phyloP scores from a whole-genome alignment of 2,329 filamentous ascomycete species.

The Sporothrix dimorphospora region DNA sequence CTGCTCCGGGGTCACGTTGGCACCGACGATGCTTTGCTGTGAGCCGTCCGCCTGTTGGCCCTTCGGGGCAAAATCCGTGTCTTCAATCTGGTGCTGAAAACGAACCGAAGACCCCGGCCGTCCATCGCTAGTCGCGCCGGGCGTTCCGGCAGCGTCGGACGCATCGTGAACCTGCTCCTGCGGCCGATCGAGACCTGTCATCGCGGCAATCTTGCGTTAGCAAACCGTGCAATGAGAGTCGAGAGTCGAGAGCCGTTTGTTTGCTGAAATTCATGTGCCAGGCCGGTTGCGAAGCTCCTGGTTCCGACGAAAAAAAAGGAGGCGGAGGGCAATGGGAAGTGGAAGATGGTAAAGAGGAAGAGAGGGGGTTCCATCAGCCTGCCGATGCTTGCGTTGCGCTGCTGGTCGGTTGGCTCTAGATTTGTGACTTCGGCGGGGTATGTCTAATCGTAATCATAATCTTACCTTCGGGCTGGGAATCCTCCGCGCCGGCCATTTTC shows the following conservation, averaged over 20 bases:
- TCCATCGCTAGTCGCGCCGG: slow-evolving; percentile 36
- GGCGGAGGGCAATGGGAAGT: neutral
- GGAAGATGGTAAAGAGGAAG: neutral
- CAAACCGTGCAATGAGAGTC: neutral
- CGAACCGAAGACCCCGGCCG: slow-evolving; percentile 53
- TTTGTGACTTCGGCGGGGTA: slow-evolving; percentile 26
- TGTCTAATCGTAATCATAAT: slow-evolving; percentile 22
- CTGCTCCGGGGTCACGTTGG: slow-evolving; percentile 57
- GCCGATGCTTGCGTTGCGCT: neutral
- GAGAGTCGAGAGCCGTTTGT: neutral
- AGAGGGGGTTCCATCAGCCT: neutral
- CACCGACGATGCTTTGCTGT: slow-evolving; percentile 27
- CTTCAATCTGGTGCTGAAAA: slow-evolving; percentile 71
- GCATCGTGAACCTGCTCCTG: slow-evolving; percentile 20
- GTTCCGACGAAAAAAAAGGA: neutral
- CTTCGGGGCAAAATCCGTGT: slow-evolving; percentile 59
- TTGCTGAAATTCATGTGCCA: neutral
- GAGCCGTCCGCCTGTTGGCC: slow-evolving; percentile 41
- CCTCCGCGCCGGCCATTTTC: slow-evolving; percentile 31
- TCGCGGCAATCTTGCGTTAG: slow-evolving; percentile 20
- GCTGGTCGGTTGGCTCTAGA: neutral
- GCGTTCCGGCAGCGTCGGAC: slow-evolving; percentile 26
- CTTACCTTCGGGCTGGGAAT: slow-evolving; percentile 31
- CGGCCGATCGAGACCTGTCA: slow-evolving; percentile 24
- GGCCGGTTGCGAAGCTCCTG: neutral